Evolutionary conservation across 2,329 filamentous ascomycete genomes (phyloP).

Genomic region (Amauroascus verrucosus): DNA sequence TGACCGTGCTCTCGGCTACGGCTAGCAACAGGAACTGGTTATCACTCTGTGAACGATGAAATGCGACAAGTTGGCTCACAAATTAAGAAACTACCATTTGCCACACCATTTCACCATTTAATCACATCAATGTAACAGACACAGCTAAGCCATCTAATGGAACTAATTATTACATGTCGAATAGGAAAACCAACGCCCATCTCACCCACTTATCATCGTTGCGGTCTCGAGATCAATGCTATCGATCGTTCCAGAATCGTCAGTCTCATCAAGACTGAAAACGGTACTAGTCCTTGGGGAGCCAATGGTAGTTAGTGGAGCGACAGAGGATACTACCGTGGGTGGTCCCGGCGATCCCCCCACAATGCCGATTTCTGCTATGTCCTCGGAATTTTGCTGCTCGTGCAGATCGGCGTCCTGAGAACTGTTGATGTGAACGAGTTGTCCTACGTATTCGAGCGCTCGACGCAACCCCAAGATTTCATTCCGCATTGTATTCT

Average conservation of each 20-base stretch:
- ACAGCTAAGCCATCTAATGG: no score
- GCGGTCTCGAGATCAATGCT: conserved; percentile 20
- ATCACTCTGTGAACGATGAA: no score
- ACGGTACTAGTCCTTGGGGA: conserved; percentile 23
- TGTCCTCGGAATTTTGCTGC: conserved; percentile 6
- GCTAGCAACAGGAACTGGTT: no score
- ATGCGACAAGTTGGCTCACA: no score
- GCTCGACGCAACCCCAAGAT: conserved; percentile 44
- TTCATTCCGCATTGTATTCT: conserved; percentile 39
- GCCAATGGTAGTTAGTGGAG: conserved; percentile 21
- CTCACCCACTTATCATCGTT: conserved; percentile 16
- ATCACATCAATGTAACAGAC: no score
- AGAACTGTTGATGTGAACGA: conserved; percentile 24
- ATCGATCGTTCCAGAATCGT: conserved; percentile 22
- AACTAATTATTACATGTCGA: neutral
- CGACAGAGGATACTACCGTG: conserved; percentile 19
- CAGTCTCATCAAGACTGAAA: conserved; percentile 22
- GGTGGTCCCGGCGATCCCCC: conserved; percentile 13
- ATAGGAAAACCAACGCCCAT: neutral
- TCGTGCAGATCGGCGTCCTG: neutral
- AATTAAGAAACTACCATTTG: no score
- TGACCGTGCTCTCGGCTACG: no score
- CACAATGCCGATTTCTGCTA: conserved; percentile 13
- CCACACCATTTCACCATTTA: no score
- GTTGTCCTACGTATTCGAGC: conserved; percentile 43